These are phyloP conservation scores for Colletotrichum tanaceti DNA, from an alignment of 2,329 filamentous ascomycete genomes.

Conservation along the genomic window DNA sequence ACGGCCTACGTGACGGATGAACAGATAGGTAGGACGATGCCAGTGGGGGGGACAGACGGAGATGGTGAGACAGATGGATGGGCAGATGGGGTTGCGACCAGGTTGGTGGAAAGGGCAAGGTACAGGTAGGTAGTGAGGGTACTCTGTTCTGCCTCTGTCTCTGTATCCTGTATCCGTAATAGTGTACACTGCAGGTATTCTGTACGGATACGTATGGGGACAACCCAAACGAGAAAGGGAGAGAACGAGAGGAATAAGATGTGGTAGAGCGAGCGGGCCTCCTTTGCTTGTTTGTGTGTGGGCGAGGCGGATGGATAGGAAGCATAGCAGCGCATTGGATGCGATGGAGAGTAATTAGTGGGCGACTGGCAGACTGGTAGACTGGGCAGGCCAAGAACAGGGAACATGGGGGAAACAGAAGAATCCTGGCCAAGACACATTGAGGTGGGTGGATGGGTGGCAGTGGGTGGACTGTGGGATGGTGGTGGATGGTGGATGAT, in stretches of 20 bases:
- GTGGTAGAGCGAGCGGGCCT: too few relatives aligned
- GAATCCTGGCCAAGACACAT: neutral
- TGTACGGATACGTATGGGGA: neutral
- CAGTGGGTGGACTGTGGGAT: too few relatives aligned
- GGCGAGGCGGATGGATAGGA: neutral
- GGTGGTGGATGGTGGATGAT: neutral
- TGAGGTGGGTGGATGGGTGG: neutral
- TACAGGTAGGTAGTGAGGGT: too few relatives aligned
- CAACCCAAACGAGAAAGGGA: slow-evolving; percentile 17
- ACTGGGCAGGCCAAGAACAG: neutral
- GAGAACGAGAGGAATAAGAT: neutral
- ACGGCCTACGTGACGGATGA: neutral
- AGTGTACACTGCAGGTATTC: too few relatives aligned
- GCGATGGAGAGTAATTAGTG: too few relatives aligned
- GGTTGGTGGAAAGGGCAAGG: slow-evolving; percentile 10
- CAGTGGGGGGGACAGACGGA: neutral
- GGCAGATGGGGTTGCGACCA: slow-evolving; percentile 7
- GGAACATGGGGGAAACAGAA: neutral
- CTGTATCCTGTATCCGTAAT: too few relatives aligned
- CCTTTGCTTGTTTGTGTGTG: too few relatives aligned
- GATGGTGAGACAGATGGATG: neutral
- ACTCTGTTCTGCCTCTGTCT: too few relatives aligned
- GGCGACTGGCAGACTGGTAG: too few relatives aligned
- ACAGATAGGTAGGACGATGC: neutral
- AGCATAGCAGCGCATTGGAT: neutral